Evolutionary conservation across 2,329 filamentous ascomycete species (phyloP).

Genomic region (Bipolaris victoriae): DNA sequence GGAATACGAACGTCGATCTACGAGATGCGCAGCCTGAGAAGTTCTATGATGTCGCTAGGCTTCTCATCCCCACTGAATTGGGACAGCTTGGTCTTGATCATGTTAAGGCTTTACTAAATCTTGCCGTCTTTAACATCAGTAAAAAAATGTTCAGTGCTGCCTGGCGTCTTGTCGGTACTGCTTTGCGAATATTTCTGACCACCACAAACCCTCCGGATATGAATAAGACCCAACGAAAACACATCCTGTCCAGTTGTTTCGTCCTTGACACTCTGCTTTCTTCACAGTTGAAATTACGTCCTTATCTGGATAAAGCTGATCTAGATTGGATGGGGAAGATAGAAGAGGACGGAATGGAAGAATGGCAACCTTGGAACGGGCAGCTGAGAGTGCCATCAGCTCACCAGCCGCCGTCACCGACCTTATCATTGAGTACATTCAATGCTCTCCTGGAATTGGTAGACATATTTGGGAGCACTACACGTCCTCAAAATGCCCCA

Average conservation of each 20-base stretch:
- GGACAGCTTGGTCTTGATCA: constrained; percentile 46
- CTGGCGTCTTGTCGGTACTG: constrained; percentile 69
- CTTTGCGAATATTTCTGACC: constrained; percentile 60
- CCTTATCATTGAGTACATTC: constrained; percentile 59
- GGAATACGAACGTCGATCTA: constrained; percentile 1
- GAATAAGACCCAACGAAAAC: constrained; percentile 43
- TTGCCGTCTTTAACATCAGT: constrained; percentile 67
- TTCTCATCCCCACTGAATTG: constrained; percentile 38
- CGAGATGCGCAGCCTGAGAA: constrained; percentile 7
- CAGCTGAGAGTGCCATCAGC: constrained; percentile 47
- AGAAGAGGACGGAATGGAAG: constrained; percentile 71
- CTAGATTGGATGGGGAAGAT: constrained; percentile 56
- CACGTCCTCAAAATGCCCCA: constrained; percentile 22
- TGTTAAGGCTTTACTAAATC: constrained; percentile 51
- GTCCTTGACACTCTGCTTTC: constrained; percentile 66
- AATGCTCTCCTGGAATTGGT: constrained; percentile 55
- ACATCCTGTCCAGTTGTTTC: constrained; percentile 63
- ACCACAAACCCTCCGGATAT: constrained; percentile 44
- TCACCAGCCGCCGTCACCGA: constrained; percentile 28
- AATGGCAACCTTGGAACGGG: constrained; percentile 74
- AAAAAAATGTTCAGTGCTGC: constrained; percentile 63
- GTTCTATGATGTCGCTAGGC: constrained; percentile 33
- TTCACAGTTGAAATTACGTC: constrained; percentile 55
- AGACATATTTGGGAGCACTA: constrained; percentile 28
- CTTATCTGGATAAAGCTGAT: constrained; percentile 59